phyloP scores from a whole-genome alignment of 2,329 filamentous ascomycete genomes.

The Chrysoporthe deuterocubensis region DNA sequence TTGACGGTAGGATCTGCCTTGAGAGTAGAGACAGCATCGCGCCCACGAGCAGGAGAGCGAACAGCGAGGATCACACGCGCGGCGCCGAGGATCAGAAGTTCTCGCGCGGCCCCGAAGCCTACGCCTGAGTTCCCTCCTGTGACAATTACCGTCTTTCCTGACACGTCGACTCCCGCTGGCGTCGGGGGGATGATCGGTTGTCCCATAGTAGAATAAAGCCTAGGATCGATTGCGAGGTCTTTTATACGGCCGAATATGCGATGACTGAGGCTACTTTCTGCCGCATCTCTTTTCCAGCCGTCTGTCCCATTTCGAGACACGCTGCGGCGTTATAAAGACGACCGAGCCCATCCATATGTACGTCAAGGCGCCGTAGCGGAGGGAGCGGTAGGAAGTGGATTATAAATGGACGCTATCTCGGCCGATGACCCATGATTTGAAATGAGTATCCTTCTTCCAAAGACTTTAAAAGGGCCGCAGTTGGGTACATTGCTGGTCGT shows the following conservation, averaged over 20 bases:
- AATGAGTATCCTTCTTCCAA: no score
- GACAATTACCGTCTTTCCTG: background rate
- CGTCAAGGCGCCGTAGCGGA: no score
- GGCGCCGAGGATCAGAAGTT: background rate
- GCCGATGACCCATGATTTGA: no score
- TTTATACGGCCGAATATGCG: background rate
- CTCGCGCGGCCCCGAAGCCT: background rate
- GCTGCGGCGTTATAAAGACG: background rate
- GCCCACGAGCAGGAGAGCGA: background rate
- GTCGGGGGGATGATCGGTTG: background rate
- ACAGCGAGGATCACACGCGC: background rate
- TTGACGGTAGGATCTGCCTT: background rate
- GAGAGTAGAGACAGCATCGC: background rate
- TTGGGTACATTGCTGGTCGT: no score
- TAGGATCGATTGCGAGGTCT: background rate
- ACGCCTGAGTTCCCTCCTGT: slow-evolving; percentile 3
- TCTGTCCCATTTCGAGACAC: background rate
- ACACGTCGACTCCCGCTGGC: background rate
- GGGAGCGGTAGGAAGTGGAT: no score
- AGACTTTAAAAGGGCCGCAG: no score
- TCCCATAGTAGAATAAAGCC: background rate
- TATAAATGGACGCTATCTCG: no score
- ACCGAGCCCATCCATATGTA: background rate
- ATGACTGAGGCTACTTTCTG: background rate
- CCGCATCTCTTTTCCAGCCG: background rate